phyloP scores from a whole-genome alignment of 495 filamentous ascomycete genomes.

The Talaromyces stipitatus region DNA sequence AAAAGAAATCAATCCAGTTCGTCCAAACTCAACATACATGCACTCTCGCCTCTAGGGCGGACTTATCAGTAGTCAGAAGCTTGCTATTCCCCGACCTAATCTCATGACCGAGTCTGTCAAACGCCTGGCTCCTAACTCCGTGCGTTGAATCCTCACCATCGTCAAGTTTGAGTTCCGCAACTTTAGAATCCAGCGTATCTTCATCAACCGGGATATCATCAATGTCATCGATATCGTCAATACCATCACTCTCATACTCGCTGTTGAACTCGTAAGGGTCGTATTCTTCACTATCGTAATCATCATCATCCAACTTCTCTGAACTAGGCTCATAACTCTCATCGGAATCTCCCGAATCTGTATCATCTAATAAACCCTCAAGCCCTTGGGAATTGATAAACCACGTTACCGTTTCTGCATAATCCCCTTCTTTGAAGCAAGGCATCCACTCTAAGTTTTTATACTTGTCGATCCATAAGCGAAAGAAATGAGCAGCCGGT shows the following conservation, averaged over 20 bases:
- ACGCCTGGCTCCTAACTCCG: not conserved
- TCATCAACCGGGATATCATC: not conserved
- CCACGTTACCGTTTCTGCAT: not conserved
- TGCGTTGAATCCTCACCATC: not conserved
- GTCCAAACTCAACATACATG: not conserved
- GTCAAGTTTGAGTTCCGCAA: not conserved
- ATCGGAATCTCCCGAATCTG: conserved; percentile 1
- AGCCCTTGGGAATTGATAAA: not conserved
- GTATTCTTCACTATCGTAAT: not conserved
- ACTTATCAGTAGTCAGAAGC: not conserved
- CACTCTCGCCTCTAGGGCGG: not conserved
- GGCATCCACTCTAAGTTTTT: conserved; percentile 10
- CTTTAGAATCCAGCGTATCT: not conserved
- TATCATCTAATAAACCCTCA: not conserved
- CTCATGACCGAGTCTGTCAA: not conserved
- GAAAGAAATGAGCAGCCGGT: conserved; percentile 3
- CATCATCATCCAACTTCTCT: conserved; percentile 2
- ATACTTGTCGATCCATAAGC: conserved; percentile 7
- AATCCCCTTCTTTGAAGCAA: not conserved
- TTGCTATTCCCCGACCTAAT: not conserved
- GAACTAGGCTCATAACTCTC: conserved; percentile 4
- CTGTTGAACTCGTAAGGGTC: conserved; percentile 2
- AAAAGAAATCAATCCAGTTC: not conserved
- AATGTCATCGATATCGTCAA: not conserved
- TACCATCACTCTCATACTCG: conserved; percentile 2